Evolutionary conservation across 148 eudicot genomes (phyloP), one percentile per base, ranked within the genome.

Genomic region (Rhododendron molle): DNA sequence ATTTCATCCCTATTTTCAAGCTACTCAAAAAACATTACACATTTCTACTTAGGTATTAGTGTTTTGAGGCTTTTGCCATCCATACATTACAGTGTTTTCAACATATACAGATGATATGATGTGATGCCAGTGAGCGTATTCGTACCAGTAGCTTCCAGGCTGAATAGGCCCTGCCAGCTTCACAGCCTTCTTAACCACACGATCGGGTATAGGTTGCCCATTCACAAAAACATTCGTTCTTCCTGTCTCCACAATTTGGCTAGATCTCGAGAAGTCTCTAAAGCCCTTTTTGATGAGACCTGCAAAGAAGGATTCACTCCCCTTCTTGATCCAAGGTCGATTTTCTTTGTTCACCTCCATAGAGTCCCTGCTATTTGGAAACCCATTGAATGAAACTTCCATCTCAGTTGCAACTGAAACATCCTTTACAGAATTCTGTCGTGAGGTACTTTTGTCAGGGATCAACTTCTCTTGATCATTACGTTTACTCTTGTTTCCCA

Each of bases 101-200:
- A 54, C 7, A 50, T 81, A 84, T 5, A 83, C 36, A 81, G 73
- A 82, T 36, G 38, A 73, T 56, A 28, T 28, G 52, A 78, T 50
- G 34, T 43, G 36, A 65, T 78, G 56, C 21, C 23, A 80, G 38
- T 62, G 18, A 13, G 58, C 65, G 26, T 38, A 90, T 84, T 32
- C 76, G 87, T 88, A 96, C 99, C 99, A 96, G 88, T 95, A 96
- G 5, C 89, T 90, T 88, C 99, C 99, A 34, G 96, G 94, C 84
- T 92, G 89, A 84, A 96, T 95, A 7, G 93, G 88, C 76, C 98
- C 99, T 80, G 98, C 97, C 44, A 92, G 73, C 88, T 93, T 94
- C 87, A 95, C 97, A 23, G 98, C 98, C 89, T 85, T 92, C 88
- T 87, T 91, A 6, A 92, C 89, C 44, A 65, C 80, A 74, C 91